Base-by-base conservation (phyloP, 1,284 basidiomycete genomes). In the Inonotus obliquus region DNA sequence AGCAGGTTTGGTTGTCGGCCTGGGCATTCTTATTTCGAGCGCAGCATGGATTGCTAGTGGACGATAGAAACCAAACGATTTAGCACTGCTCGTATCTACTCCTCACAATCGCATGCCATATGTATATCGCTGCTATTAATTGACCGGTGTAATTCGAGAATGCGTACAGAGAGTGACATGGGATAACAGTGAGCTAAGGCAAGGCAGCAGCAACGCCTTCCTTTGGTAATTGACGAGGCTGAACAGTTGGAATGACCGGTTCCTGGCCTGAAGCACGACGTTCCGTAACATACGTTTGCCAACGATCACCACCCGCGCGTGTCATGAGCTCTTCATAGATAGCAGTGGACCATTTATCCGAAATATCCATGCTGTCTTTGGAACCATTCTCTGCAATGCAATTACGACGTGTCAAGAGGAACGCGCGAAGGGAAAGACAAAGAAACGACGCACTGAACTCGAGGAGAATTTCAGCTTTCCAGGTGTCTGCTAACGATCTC, bases 251-350 rank as follows among this genome's bases (percentile, higher is more conserved):
- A 14, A 81, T 79, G 4, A 86, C 65, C 2, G 84, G 61, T 2
- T 82, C 81, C 7, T 76, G 69, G 0, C 83, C 83, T 1, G 77
- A 73, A 14, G 76, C 76, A 17, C 65, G 67, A 3, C 79, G 76
- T 21, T 80, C 77, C 2, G 73, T 72, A 67, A 84, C 85, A 79
- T 83, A 84, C 57, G 75, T 72, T 59, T 72, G 72, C 88, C 88
- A 91, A 2, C 79, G 71, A 4, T 80, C 72, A 3, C 82, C 82
- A 0, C 86, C 87, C 3, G 82, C 83, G 2, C 78, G 63, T 44
- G 87, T 81, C 84, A 91, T 86, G 35, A 91, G 76, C 64, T 89
- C 85, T 64, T 81, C 77, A 47, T 85, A 73, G 38, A 91, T 90
- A 9, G 77, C 72, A 0, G 82, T 81, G 4, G 88, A 90, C 81